phyloP scores from a whole-genome alignment of 2,329 filamentous ascomycete species.

The Aspergillus pseudonomiae region DNA sequence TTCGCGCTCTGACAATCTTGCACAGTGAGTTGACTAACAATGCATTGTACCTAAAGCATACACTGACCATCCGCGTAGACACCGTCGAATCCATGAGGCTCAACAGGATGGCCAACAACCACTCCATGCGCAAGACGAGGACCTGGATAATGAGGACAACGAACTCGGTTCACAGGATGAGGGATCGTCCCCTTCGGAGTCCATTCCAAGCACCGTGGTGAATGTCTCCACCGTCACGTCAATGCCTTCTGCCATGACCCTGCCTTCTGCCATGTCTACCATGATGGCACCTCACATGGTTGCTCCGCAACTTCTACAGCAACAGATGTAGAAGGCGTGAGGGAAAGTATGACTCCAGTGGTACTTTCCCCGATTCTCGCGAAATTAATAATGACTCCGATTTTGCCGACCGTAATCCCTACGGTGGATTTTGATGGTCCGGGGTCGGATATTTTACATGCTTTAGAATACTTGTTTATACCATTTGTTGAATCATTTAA shows the following conservation, averaged over 20 bases:
- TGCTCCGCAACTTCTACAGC: slow-evolving; percentile 46
- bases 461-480: slow-evolving; percentile 2
- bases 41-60: neutral
- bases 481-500: neutral
- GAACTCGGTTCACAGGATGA: slow-evolving; percentile 80
- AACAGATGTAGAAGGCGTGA: slow-evolving; percentile 40
- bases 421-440: neutral
- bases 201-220: slow-evolving; percentile 33
- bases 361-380: neutral
- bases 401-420: neutral
- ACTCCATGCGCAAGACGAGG: slow-evolving; percentile 65
- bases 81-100: slow-evolving; percentile 79
- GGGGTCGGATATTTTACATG: neutral
- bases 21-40: slow-evolving; percentile 69
- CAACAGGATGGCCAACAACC: slow-evolving; percentile 59
- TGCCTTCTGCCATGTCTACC: slow-evolving; percentile 42
- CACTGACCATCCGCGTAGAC: slow-evolving; percentile 53
- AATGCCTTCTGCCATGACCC: slow-evolving; percentile 34
- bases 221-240: slow-evolving; percentile 40
- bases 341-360: neutral
- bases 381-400: neutral
- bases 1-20: slow-evolving; percentile 96
- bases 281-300: slow-evolving; percentile 48
- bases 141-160: slow-evolving; percentile 86
- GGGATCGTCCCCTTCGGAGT: slow-evolving; percentile 64